Evolutionary conservation across 164 flowering plant species (phyloP).

Genomic region (Annona cherimola): DNA sequence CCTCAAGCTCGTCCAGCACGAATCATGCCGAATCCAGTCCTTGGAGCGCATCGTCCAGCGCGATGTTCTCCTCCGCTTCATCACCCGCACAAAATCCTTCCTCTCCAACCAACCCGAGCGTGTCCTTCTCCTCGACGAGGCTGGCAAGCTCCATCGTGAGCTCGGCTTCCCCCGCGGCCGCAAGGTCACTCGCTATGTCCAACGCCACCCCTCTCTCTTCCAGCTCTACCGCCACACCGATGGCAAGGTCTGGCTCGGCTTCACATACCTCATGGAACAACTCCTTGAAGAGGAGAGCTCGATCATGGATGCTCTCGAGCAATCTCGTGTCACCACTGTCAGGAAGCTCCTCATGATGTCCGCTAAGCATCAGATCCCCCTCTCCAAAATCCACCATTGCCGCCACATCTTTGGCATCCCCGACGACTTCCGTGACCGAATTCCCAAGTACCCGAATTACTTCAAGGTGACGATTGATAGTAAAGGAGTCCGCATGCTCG

Average conservation of each 20-base stretch:
- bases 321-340: conserved; percentile 55
- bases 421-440: conserved; percentile 80
- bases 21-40: conserved; percentile 34
- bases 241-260: conserved; percentile 74
- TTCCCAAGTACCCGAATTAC: conserved; percentile 56
- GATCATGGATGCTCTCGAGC: conserved; percentile 51
- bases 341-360: conserved; percentile 91
- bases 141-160: conserved; percentile 71
- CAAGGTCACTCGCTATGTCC: conserved; percentile 44
- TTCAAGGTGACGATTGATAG: conserved; percentile 53
- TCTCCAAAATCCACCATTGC: conserved; percentile 73
- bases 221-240: conserved; percentile 62
- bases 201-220: conserved; percentile 54
- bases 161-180: conserved; percentile 89
- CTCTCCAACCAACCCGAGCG: conserved; percentile 62
- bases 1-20: conserved; percentile 45
- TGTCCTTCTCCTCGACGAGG: conserved; percentile 63
- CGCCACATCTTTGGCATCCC: conserved; percentile 78
- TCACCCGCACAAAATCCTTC: conserved; percentile 45
- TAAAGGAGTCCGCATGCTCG: conserved; percentile 64
- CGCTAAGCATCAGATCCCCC: conserved; percentile 51
- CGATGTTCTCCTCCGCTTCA: conserved; percentile 52
- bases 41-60: conserved; percentile 54
- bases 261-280: conserved; percentile 60
- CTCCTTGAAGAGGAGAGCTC: conserved; percentile 45